phyloP scores from a whole-genome alignment of 208 protist species.

The Wallacemonas rigidus region DNA sequence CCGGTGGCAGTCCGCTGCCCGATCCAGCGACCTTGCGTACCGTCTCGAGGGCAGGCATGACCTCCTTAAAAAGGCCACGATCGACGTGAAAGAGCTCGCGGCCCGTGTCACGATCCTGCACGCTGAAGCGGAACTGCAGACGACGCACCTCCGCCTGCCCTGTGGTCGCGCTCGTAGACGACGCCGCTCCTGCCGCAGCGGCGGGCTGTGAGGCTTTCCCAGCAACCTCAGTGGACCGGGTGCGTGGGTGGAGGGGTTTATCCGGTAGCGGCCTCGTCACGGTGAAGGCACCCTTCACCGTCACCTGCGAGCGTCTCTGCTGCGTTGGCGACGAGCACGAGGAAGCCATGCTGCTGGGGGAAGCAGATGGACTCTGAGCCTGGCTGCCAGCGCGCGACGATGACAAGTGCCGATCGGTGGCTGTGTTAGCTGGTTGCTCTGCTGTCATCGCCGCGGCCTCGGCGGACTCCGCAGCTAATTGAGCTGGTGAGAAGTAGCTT shows the following conservation, averaged over 20 bases:
- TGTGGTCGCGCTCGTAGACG: neutral
- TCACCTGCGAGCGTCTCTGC: conserved; percentile 10
- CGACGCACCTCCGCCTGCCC: conserved; percentile 34
- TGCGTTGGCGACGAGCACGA: conserved; percentile 6
- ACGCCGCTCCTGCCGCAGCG: neutral
- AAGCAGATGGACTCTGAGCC: conserved; percentile 18
- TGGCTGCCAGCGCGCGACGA: conserved; percentile 10
- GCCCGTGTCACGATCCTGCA: conserved; percentile 19
- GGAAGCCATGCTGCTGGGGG: conserved; percentile 12
- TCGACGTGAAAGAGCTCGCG: conserved; percentile 15
- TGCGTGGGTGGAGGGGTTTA: conserved; percentile 5
- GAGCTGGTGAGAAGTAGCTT: neutral
- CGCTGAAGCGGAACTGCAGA: conserved; percentile 21
- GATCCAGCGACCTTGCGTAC: conserved; percentile 28
- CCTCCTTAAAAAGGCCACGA: conserved; percentile 36
- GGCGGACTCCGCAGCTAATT: neutral
- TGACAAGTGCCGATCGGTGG: neutral
- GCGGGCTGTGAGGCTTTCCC: conserved; percentile 1
- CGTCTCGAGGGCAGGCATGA: conserved; percentile 38
- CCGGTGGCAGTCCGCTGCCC: conserved; percentile 23
- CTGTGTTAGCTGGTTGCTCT: neutral
- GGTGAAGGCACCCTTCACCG: conserved; percentile 29
- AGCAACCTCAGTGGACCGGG: conserved; percentile 6
- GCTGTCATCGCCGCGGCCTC: neutral
- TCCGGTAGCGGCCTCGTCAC: conserved; percentile 28